These are phyloP conservation scores for Bromus sterilis DNA, from an alignment of 176 grass and related monocot genomes.

Conservation along the genomic window DNA sequence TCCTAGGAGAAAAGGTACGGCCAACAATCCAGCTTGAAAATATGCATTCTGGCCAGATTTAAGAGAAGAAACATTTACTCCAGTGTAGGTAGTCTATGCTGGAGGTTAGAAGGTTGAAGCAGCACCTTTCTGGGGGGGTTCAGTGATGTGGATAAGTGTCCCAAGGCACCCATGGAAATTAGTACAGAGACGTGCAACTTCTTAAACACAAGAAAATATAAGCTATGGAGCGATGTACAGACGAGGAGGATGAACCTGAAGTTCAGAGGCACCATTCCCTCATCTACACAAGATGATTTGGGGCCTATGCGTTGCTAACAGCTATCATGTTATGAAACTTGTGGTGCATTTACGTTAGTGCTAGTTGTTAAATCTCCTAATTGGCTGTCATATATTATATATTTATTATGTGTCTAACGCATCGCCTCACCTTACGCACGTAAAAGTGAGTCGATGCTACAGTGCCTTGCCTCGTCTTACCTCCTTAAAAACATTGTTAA, in stretches of 20 bases:
- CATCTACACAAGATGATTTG: neutral
- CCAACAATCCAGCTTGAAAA: neutral
- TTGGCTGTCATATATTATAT: neutral
- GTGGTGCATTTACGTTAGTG: neutral
- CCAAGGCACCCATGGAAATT: neutral
- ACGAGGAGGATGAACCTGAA: neutral
- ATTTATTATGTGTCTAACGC: neutral
- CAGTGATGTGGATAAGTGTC: neutral
- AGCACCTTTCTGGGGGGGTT: neutral
- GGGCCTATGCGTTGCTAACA: neutral
- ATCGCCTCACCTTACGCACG: neutral
- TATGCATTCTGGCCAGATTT: neutral
- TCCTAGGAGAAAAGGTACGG: too few species aligned
- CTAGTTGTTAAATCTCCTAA: neutral
- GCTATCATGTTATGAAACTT: neutral
- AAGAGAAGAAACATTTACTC: neutral
- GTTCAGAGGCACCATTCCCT: neutral
- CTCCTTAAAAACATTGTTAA: neutral
- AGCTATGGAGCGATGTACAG: neutral
- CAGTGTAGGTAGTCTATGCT: neutral
- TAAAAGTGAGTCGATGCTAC: neutral
- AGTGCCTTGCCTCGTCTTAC: neutral
- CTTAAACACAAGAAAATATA: neutral
- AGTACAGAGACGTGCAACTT: neutral
- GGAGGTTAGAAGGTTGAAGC: neutral